Percentiles rank a stretch among this genome's conserved stretches.
Evolutionary conservation across 352 stramenopile species (phyloP).

Genomic region (Nothophytophthora sp.): DNA sequence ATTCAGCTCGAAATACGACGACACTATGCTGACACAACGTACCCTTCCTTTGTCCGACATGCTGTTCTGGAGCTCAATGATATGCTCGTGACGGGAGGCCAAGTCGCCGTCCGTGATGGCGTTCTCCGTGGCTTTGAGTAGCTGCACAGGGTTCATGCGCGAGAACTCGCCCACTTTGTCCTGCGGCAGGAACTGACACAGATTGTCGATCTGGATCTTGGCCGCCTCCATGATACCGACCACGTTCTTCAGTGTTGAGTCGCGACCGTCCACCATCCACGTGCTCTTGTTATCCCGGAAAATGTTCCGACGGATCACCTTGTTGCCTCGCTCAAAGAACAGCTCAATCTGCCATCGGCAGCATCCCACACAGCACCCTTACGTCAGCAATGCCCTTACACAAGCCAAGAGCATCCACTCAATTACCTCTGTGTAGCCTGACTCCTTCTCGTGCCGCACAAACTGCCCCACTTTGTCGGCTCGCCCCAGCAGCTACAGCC

Average conservation of each 20-base stretch:
- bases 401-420: not conserved
- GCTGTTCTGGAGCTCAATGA: slow-evolving; percentile 76
- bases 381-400: not conserved
- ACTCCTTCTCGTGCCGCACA: slow-evolving; percentile 86
- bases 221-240: slow-evolving; percentile 78
- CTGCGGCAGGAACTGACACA: slow-evolving; percentile 99
- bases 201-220: slow-evolving; percentile 98
- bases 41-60: slow-evolving; percentile 74
- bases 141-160: slow-evolving; percentile 77
- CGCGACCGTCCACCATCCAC: slow-evolving; percentile 77
- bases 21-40: slow-evolving; percentile 7
- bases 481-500: slow-evolving; percentile 86
- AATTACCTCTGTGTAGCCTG: slow-evolving; percentile 75
- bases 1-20: not conserved
- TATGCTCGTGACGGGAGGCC: slow-evolving; percentile 67
- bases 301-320: slow-evolving; percentile 92
- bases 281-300: slow-evolving; percentile 88
- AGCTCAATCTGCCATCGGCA: slow-evolving; percentile 92
- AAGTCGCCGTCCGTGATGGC: slow-evolving; percentile 79
- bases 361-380: not conserved
- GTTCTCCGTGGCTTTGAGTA: slow-evolving; percentile 80
- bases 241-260: slow-evolving; percentile 72
- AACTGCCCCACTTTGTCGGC: slow-evolving; percentile 94
- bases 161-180: slow-evolving; percentile 94
- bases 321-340: slow-evolving; percentile 71